These are phyloP conservation scores for Chlorella variabilis DNA, from an alignment of 163 green algal genomes.

Conservation along the genomic window DNA sequence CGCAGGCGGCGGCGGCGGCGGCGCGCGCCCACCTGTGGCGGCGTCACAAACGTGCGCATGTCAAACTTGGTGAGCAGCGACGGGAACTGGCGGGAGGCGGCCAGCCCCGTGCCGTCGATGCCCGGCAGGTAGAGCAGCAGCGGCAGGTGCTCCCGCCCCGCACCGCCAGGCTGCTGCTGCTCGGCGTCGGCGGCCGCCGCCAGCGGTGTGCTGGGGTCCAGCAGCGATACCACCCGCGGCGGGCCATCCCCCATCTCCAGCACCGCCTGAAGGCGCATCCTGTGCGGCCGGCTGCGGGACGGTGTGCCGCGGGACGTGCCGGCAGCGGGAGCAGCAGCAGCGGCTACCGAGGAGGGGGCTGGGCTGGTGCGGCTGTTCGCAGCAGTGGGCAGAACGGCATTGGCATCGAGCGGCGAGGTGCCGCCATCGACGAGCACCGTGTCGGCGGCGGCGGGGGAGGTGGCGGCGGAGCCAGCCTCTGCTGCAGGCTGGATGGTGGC, in stretches of 20 bases:
- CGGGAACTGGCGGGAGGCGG: slow-evolving; percentile 84
- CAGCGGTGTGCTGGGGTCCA: neutral
- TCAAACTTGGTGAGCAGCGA: slow-evolving; percentile 74
- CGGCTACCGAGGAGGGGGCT: no score
- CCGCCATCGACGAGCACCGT: no score
- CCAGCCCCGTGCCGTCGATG: slow-evolving; percentile 90
- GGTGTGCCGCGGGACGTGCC: no score
- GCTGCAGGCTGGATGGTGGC: no score
- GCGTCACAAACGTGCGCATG: slow-evolving; percentile 71
- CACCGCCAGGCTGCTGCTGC: no score
- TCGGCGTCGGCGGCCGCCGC: no score
- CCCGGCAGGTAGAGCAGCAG: slow-evolving; percentile 79
- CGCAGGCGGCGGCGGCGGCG: no score
- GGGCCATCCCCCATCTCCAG: slow-evolving; percentile 24
- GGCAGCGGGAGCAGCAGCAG: neutral
- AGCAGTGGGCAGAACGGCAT: no score
- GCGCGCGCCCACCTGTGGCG: neutral
- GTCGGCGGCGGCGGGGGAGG: no score
- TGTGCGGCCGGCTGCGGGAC: neutral
- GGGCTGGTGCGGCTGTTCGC: no score
- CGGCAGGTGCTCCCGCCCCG: slow-evolving; percentile 54
- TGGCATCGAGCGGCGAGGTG: no score
- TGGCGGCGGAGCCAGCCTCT: no score
- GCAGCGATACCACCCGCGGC: slow-evolving; percentile 39
- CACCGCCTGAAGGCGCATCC: slow-evolving; percentile 4